These are phyloP conservation scores for Aspergillus sp. DNA, from an alignment of 2,329 filamentous ascomycete genomes.

Conservation along the genomic window DNA sequence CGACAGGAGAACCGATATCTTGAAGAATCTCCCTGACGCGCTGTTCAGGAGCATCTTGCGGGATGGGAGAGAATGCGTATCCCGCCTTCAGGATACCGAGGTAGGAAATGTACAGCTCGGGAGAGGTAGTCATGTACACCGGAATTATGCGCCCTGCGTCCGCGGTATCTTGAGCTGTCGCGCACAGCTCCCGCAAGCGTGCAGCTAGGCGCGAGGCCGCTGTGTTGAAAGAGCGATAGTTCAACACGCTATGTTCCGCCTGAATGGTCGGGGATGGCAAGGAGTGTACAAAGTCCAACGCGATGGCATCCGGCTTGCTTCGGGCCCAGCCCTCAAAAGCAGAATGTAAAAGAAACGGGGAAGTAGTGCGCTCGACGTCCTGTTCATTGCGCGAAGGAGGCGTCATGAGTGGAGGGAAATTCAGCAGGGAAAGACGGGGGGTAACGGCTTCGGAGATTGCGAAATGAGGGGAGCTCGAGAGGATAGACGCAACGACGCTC, in stretches of 20 bases:
- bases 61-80: constrained; percentile 31
- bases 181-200: constrained; percentile 11
- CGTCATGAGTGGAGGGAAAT: constrained; percentile 18
- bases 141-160: constrained; percentile 16
- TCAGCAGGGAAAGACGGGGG: constrained; percentile 16
- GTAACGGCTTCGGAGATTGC: constrained; percentile 1
- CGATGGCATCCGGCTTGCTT: constrained; percentile 14
- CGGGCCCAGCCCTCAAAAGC: constrained; percentile 20
- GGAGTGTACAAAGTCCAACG: constrained; percentile 22
- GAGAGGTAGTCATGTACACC: constrained; percentile 24
- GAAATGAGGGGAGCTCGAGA: constrained; percentile 9
- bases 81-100: constrained; percentile 31
- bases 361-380: background rate
- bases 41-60: constrained; percentile 26
- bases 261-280: constrained; percentile 8
- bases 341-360: constrained; percentile 15
- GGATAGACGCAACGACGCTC: constrained; percentile 8
- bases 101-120: constrained; percentile 33
- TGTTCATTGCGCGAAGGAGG: constrained; percentile 11
- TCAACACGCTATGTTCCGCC: constrained; percentile 18
- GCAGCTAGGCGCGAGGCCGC: constrained; percentile 16
- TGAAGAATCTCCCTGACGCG: constrained; percentile 20
- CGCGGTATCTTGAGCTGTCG: background rate
- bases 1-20: constrained; percentile 18
- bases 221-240: constrained; percentile 16